A percentile compares a stretch with the other conserved stretches of the same genome.
These are phyloP conservation scores for Penicillium vulpinum DNA, from an alignment of 2,329 filamentous ascomycete genomes.

Conservation along the genomic window DNA sequence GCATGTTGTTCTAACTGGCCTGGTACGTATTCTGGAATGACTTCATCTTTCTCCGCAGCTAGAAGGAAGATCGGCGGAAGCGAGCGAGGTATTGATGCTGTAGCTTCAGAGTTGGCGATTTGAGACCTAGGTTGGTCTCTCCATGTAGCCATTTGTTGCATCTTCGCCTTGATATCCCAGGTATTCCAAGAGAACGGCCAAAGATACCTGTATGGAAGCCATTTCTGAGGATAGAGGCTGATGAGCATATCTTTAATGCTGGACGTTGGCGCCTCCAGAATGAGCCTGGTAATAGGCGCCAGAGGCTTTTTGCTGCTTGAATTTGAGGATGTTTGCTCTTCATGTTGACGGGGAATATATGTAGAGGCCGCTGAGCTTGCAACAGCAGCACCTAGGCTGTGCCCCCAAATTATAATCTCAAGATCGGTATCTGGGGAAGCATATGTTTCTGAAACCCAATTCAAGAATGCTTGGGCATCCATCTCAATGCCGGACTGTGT, in stretches of 20 bases:
- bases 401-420: constrained; percentile 68
- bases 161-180: constrained; percentile 50
- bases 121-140: constrained; percentile 5
- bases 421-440: constrained; percentile 18
- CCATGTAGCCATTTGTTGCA: constrained; percentile 40
- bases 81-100: neutral
- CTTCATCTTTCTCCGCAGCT: constrained; percentile 46
- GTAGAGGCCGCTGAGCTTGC: constrained; percentile 61
- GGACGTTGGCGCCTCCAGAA: constrained; percentile 76
- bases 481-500: constrained; percentile 69
- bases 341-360: constrained; percentile 32
- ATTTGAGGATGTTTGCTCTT: neutral
- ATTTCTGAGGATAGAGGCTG: constrained; percentile 73
- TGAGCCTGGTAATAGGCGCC: constrained; percentile 48
- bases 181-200: constrained; percentile 69
- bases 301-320: neutral
- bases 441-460: constrained; percentile 58
- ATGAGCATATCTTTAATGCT: constrained; percentile 70
- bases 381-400: constrained; percentile 73
- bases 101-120: neutral
- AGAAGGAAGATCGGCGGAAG: constrained; percentile 42
- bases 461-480: constrained; percentile 65
- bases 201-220: constrained; percentile 75
- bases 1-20: constrained; percentile 38
- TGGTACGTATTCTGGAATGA: constrained; percentile 43